Conservation (phyloP, 768 basidiomycete genomes). For the Termitomyces sp. region DNA sequence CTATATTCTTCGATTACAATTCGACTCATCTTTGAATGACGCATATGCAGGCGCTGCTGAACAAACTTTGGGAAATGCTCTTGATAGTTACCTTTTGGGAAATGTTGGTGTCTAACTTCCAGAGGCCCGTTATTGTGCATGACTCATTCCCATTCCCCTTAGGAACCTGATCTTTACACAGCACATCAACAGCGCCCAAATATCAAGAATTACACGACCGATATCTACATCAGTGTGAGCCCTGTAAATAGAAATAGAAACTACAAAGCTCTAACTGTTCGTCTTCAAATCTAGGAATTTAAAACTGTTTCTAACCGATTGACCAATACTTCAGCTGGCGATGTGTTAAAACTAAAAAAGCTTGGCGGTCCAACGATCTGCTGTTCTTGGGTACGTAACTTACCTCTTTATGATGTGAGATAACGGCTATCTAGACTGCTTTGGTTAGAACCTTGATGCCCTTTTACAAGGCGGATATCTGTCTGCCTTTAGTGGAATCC, state of each 20-base stretch:
- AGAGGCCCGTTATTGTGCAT: not conserved
- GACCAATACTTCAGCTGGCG: conserved; percentile 29
- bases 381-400: conserved; percentile 38
- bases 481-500: conserved; percentile 25
- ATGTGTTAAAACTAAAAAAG: conserved; percentile 30
- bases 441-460: conserved; percentile 40
- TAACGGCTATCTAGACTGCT: not conserved
- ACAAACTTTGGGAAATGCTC: conserved; percentile 27
- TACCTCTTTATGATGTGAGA: not conserved
- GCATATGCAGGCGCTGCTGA: conserved; percentile 25
- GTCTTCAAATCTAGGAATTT: conserved; percentile 31
- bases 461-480: conserved; percentile 37
- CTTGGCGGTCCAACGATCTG: conserved; percentile 49
- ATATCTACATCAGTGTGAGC: conserved; percentile 39
- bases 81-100: conserved; percentile 44
- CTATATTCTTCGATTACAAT: not conserved
- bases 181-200: conserved; percentile 33
- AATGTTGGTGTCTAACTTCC: conserved; percentile 27
- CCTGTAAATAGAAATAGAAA: not conserved
- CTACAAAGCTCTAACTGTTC: not conserved
- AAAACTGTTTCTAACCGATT: conserved; percentile 28
- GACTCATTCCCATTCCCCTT: not conserved
- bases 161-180: conserved; percentile 61
- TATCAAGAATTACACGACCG: conserved; percentile 38
- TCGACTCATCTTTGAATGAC: not conserved